Evolutionary conservation across 2,329 filamentous ascomycete genomes (phyloP).

Genomic region (Periconia digitata): DNA sequence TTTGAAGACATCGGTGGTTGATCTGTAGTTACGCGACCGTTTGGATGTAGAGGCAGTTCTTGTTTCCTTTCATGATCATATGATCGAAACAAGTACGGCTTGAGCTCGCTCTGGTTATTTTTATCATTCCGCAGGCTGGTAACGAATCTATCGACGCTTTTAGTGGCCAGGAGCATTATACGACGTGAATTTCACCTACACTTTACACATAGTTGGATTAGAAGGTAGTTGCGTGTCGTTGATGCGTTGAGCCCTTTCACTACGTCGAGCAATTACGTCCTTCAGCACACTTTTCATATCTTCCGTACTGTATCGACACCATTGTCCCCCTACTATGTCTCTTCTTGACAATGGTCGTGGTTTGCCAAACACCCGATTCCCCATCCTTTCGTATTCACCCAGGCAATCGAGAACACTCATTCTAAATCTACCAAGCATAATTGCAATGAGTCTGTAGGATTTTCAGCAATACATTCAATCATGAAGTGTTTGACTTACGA

Average conservation of each 20-base stretch:
- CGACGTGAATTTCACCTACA: no score
- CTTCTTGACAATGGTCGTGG: constrained; percentile 3
- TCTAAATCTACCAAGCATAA: constrained; percentile 8
- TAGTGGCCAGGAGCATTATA: no score
- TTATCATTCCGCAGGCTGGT: no score
- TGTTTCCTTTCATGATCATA: not conserved
- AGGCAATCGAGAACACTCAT: constrained; percentile 8
- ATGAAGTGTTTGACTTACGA: not conserved
- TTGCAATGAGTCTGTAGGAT: constrained; percentile 5
- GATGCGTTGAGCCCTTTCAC: not conserved
- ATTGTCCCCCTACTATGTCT: not conserved
- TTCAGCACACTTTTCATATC: constrained; percentile 7
- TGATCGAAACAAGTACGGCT: not conserved
- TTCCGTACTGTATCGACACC: constrained; percentile 5
- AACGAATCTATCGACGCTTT: no score
- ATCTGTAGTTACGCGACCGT: no score
- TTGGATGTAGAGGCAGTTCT: not conserved
- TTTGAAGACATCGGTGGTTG: not conserved
- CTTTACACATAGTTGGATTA: no score
- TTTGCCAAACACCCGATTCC: constrained; percentile 5
- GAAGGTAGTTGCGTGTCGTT: no score
- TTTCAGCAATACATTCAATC: not conserved
- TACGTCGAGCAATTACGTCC: constrained; percentile 3
- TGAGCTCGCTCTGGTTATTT: no score
- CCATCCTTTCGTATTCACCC: constrained; percentile 4